phyloP scores from a whole-genome alignment of 2,329 filamentous ascomycete species.

The Ceratocystis huliohia region DNA sequence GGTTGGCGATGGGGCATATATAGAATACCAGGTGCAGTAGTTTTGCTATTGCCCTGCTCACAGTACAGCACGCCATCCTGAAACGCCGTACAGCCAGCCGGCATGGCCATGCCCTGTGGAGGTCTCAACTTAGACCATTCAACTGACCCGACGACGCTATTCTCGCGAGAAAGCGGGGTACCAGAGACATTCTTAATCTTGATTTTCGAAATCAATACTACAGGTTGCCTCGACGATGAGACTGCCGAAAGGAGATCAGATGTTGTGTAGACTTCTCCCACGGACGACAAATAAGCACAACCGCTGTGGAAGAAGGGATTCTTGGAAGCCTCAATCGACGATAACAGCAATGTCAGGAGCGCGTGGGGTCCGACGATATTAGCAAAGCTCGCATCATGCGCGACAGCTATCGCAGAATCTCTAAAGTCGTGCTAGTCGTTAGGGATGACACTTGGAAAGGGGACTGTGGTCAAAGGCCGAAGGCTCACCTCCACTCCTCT shows the following conservation, averaged over 20 bases:
- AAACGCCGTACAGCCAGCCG: constrained; percentile 33
- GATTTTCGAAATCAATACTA: constrained; percentile 36
- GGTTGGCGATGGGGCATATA: constrained; percentile 27
- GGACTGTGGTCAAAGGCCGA: not conserved
- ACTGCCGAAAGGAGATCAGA: constrained; percentile 33
- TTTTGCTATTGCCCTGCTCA: constrained; percentile 29
- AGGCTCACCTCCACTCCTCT: not conserved
- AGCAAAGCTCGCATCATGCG: constrained; percentile 31
- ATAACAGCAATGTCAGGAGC: constrained; percentile 32
- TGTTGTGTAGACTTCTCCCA: constrained; percentile 35
- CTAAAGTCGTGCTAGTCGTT: not conserved
- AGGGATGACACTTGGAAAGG: too few relatives aligned
- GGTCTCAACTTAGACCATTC: constrained; percentile 34
- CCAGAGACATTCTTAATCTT: constrained; percentile 23
- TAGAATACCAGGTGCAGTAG: constrained; percentile 25
- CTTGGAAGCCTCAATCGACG: constrained; percentile 30
- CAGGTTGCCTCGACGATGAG: constrained; percentile 30
- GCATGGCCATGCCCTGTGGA: constrained; percentile 34
- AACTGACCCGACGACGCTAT: constrained; percentile 25
- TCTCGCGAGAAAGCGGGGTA: constrained; percentile 23
- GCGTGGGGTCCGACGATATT: constrained; percentile 28
- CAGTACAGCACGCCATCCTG: constrained; percentile 32
- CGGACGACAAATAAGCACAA: constrained; percentile 31
- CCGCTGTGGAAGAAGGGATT: constrained; percentile 37
- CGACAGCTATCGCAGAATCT: constrained; percentile 27